Conservation (phyloP, 129 eudicot genomes). For the Helianthus tuberosus region DNA sequence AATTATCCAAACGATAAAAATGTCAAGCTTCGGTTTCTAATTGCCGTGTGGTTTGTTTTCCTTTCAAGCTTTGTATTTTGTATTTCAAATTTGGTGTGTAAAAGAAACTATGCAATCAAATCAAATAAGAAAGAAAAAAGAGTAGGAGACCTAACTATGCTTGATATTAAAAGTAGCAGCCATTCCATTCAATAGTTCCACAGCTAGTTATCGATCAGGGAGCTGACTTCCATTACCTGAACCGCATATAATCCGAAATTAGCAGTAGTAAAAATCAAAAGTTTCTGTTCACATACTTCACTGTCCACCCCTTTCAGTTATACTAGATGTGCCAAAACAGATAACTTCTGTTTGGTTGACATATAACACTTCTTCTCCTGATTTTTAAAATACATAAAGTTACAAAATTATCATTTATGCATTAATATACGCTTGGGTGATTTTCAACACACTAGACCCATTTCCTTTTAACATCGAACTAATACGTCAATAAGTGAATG, state of each 20-base stretch:
- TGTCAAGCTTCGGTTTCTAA: conserved; percentile 19
- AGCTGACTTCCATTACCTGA: conserved; percentile 69
- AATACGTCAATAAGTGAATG: too few species aligned
- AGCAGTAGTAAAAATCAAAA: conserved; percentile 2
- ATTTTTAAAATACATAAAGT: too few species aligned
- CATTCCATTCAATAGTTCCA: conserved; percentile 14
- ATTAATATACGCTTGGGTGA: too few species aligned
- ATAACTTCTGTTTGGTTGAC: neutral
- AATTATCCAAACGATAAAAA: conserved; percentile 18
- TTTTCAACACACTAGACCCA: too few species aligned
- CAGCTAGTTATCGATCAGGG: conserved; percentile 40
- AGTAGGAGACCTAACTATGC: conserved; percentile 28
- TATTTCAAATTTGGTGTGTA: conserved; percentile 19
- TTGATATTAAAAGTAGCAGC: conserved; percentile 24
- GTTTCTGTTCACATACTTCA: neutral
- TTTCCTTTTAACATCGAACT: too few species aligned
- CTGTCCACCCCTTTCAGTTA: neutral
- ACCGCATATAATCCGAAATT: conserved; percentile 27
- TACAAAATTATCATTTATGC: neutral
- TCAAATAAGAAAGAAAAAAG: neutral
- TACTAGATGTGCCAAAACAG: neutral
- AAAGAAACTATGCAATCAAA: conserved; percentile 25
- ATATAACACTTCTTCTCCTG: neutral
- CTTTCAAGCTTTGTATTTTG: conserved; percentile 6
- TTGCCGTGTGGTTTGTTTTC: conserved; percentile 3